phyloP scores from a whole-genome alignment of 2,329 filamentous ascomycete species.

The Herpotrichia juniperi region DNA sequence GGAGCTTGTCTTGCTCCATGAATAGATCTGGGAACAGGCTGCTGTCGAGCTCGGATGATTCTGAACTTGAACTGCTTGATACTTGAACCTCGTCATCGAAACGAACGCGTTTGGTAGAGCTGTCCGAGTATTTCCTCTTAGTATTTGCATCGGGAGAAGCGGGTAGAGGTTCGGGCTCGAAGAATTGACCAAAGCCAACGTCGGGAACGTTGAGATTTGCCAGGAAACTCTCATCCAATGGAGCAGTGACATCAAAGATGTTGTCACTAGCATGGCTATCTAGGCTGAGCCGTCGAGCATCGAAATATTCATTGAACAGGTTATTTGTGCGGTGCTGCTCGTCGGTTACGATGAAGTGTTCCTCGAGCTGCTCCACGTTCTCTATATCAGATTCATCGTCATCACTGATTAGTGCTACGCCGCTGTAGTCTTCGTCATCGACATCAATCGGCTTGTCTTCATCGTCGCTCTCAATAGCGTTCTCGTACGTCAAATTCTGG shows the following conservation, averaged over 20 bases:
- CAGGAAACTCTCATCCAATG: conserved; percentile 31
- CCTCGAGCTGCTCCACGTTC: conserved; percentile 78
- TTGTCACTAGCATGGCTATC: conserved; percentile 41
- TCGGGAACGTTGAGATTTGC: conserved; percentile 28
- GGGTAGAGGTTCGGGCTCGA: conserved; percentile 45
- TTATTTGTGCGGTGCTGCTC: conserved; percentile 34
- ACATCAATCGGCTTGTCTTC: conserved; percentile 19
- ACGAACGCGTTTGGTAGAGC: conserved; percentile 69
- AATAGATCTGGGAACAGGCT: conserved; percentile 80
- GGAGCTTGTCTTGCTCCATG: conserved; percentile 74
- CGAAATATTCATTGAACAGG: conserved; percentile 38
- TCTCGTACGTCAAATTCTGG: conserved; percentile 28
- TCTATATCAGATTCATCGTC: conserved; percentile 79
- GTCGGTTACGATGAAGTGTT: conserved; percentile 69
- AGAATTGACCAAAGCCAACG: conserved; percentile 42
- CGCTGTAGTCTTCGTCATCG: conserved; percentile 65
- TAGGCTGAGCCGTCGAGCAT: conserved; percentile 42
- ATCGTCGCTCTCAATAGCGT: conserved; percentile 41
- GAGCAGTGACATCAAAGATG: conserved; percentile 39
- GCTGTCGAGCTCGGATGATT: conserved; percentile 62
- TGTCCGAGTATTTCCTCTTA: conserved; percentile 45
- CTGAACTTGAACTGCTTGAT: conserved; percentile 62
- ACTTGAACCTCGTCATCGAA: conserved; percentile 70
- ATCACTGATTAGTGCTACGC: conserved; percentile 74
- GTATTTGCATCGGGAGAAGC: conserved; percentile 44